Evolutionary conservation across 495 filamentous ascomycete species (phyloP).

Genomic region (Hypoxylon subgilvum): DNA sequence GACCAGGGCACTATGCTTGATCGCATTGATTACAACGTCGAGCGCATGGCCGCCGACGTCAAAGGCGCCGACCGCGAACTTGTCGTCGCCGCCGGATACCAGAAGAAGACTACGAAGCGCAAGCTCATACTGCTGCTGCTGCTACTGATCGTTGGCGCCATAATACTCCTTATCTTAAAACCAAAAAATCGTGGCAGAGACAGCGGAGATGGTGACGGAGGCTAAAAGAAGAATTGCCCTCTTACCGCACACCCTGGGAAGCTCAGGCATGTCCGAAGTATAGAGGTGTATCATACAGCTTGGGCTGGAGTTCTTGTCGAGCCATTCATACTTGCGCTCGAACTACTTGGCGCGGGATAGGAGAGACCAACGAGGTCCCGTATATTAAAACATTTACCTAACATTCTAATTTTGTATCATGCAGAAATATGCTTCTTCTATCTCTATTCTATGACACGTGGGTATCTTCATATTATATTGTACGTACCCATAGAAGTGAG

Average conservation of each 20-base stretch:
- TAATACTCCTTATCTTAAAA: constrained; percentile 86
- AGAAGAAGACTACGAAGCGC: constrained; percentile 84
- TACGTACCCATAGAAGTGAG: constrained; percentile 2
- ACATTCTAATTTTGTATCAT: constrained; percentile 29
- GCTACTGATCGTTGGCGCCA: constrained; percentile 79
- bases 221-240: not conserved
- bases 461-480: constrained; percentile 23
- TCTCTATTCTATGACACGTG: constrained; percentile 10
- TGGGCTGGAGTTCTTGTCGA: constrained; percentile 6
- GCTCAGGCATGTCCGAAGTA: constrained; percentile 26
- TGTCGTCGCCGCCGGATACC: constrained; percentile 82
- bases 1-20: constrained; percentile 98
- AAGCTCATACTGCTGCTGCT: constrained; percentile 89
- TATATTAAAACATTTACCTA: constrained; percentile 23
- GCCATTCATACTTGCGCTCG: constrained; percentile 7
- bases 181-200: constrained; percentile 61
- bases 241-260: constrained; percentile 3
- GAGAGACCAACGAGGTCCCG: not conserved
- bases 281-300: constrained; percentile 9
- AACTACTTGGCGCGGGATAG: constrained; percentile 9
- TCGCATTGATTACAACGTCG: constrained; percentile 97
- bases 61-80: constrained; percentile 92
- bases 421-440: not conserved
- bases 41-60: constrained; percentile 86
- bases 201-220: constrained; percentile 7